Evolutionary conservation across 2,329 filamentous ascomycete genomes (phyloP).

Genomic region (Magnaporthiopsis rhizophila): DNA sequence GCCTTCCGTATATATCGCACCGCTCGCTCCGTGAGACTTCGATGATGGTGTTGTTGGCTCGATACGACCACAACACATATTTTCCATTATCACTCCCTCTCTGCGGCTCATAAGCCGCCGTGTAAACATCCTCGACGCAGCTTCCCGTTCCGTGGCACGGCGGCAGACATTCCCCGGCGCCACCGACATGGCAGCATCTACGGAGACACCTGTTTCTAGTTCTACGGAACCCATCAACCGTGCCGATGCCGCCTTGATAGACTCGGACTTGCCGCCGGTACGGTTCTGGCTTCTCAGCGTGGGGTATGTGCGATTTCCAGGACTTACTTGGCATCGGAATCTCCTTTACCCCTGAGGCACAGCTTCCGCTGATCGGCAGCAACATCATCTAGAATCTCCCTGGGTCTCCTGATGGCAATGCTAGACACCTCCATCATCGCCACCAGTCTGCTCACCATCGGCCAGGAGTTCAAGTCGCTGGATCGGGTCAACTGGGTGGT

Average conservation of each 20-base stretch:
- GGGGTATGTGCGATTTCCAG: constrained; percentile 7
- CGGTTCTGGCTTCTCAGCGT: constrained; percentile 14
- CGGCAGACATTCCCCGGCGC: not conserved
- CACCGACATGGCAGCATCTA: not conserved
- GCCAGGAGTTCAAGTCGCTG: constrained; percentile 38
- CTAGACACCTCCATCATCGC: constrained; percentile 54
- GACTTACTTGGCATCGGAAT: no score
- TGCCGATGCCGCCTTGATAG: constrained; percentile 4
- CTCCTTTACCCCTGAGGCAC: not conserved
- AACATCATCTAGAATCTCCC: constrained; percentile 29
- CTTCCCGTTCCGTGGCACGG: not conserved
- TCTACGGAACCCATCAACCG: not conserved
- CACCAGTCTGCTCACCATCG: constrained; percentile 49
- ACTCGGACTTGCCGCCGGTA: constrained; percentile 9
- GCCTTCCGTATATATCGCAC: not conserved
- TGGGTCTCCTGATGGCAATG: constrained; percentile 49
- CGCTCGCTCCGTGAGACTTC: not conserved
- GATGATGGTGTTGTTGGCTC: not conserved
- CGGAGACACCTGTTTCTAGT: no score
- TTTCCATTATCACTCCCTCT: not conserved
- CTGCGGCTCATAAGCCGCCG: not conserved
- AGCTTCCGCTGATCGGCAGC: not conserved
- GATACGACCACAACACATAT: not conserved
- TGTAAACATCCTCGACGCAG: not conserved
- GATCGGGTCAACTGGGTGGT: constrained; percentile 44